phyloP scores from a whole-genome alignment of 2,329 filamentous ascomycete species.

The Fusarium citri region DNA sequence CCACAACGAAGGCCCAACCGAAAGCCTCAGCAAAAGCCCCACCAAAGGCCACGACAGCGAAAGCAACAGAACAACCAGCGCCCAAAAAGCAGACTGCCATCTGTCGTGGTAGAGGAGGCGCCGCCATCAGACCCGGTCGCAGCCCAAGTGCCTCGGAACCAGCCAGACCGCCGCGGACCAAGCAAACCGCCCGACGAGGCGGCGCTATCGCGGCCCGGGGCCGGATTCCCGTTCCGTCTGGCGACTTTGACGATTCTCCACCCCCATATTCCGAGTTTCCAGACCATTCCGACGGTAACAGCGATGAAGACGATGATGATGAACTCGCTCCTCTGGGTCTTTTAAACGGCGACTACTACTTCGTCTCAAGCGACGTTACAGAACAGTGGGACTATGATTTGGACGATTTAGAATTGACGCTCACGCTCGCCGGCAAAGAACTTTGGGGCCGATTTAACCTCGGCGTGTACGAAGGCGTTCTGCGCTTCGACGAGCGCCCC shows the following conservation, averaged over 20 bases:
- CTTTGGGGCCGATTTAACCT: constrained; percentile 62
- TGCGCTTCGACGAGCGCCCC: constrained; percentile 55
- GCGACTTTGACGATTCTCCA: constrained; percentile 16
- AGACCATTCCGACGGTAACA: constrained; percentile 7
- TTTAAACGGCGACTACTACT: constrained; percentile 59
- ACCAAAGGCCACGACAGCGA: background rate
- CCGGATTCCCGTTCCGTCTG: constrained; percentile 30
- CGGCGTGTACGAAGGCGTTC: constrained; percentile 55
- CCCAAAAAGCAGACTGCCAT: constrained; percentile 27
- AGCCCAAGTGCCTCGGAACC: background rate
- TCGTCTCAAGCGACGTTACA: constrained; percentile 47
- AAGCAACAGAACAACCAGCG: background rate
- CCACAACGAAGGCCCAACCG: background rate
- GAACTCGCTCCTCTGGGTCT: constrained; percentile 47
- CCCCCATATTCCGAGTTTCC: constrained; percentile 34
- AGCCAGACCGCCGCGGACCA: background rate
- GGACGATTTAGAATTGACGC: constrained; percentile 49
- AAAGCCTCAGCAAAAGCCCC: background rate
- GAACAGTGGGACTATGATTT: constrained; percentile 42
- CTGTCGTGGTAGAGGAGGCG: constrained; percentile 18
- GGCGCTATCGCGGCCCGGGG: constrained; percentile 39
- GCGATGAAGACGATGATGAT: constrained; percentile 6
- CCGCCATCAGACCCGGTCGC: constrained; percentile 20
- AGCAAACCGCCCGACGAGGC: constrained; percentile 47
- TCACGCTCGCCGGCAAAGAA: constrained; percentile 53